Conservation (phyloP, 2,329 filamentous ascomycete species). For the Stromatinia cepivora region DNA sequence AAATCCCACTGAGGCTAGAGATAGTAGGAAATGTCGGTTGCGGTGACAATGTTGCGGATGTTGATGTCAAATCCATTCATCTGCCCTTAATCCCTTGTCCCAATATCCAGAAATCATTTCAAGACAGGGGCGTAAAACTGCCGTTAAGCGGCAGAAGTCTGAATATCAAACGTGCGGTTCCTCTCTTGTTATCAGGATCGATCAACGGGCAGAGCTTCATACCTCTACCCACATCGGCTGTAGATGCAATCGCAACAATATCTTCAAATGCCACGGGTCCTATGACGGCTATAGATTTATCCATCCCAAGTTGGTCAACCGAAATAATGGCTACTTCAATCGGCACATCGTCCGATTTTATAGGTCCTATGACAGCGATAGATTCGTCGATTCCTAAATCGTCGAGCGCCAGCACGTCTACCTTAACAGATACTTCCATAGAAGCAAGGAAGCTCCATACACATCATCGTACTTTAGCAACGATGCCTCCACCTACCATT, state of each 20-base stretch:
- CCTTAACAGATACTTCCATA: neutral
- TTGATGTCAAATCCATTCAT: neutral
- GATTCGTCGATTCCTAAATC: neutral
- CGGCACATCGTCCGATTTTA: neutral
- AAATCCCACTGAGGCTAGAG: neutral
- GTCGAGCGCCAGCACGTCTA: neutral
- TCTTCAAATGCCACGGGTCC: neutral
- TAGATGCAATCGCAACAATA: neutral
- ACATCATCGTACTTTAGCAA: neutral
- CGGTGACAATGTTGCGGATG: neutral
- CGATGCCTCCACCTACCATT: neutral
- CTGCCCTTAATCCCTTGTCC: neutral
- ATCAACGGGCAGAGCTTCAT: neutral
- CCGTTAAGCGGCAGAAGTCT: neutral
- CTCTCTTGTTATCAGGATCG: neutral
- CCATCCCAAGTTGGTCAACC: neutral
- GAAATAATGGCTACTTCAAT: neutral
- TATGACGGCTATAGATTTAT: neutral
- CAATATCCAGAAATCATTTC: neutral
- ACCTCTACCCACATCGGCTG: neutral
- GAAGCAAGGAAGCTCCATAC: neutral
- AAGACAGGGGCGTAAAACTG: neutral
- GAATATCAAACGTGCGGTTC: neutral
- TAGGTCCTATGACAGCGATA: neutral
- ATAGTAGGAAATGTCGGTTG: neutral